Evolutionary conservation across 1,139 yeast genomes (phyloP).

Genomic region (Nakaseomyces sp.): DNA sequence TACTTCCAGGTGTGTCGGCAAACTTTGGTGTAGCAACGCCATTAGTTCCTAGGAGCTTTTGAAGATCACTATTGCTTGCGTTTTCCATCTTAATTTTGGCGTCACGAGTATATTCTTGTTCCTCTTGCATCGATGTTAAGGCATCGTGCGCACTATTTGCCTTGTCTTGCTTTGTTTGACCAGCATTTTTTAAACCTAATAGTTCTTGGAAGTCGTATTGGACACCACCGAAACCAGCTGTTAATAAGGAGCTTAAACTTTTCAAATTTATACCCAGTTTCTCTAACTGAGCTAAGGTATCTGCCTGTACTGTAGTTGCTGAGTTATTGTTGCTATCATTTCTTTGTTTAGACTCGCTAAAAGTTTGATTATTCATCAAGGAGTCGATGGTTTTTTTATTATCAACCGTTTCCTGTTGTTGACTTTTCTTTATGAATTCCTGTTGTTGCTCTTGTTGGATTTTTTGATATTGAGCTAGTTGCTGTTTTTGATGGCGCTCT

Average conservation of each 20-base stretch:
- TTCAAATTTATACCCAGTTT: slow-evolving; percentile 6
- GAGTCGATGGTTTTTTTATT: background rate
- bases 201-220: slow-evolving; percentile 28
- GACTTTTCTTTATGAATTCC: slow-evolving; percentile 2
- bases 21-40: slow-evolving; percentile 2
- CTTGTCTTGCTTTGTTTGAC: slow-evolving; percentile 10
- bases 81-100: slow-evolving; percentile 8
- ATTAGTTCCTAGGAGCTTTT: slow-evolving; percentile 3
- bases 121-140: slow-evolving; percentile 24
- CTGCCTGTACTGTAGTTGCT: slow-evolving; percentile 6
- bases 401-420: background rate
- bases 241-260: slow-evolving; percentile 7
- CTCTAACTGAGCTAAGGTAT: slow-evolving; percentile 5
- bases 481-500: slow-evolving; percentile 6
- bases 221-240: slow-evolving; percentile 29
- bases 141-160: slow-evolving; percentile 19
- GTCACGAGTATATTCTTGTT: slow-evolving; percentile 14
- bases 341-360: background rate
- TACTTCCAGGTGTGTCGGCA: slow-evolving; percentile 3
- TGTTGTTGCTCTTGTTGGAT: slow-evolving; percentile 3
- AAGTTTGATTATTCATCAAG: background rate
- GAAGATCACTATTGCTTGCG: slow-evolving; percentile 2
- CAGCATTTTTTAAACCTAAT: slow-evolving; percentile 17
- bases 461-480: slow-evolving; percentile 6
- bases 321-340: slow-evolving; percentile 1